Evolutionary conservation across 352 stramenopile species (phyloP), one percentile per base, ranked within the genome.

Genomic region (Elongisporangium undulatum): DNA sequence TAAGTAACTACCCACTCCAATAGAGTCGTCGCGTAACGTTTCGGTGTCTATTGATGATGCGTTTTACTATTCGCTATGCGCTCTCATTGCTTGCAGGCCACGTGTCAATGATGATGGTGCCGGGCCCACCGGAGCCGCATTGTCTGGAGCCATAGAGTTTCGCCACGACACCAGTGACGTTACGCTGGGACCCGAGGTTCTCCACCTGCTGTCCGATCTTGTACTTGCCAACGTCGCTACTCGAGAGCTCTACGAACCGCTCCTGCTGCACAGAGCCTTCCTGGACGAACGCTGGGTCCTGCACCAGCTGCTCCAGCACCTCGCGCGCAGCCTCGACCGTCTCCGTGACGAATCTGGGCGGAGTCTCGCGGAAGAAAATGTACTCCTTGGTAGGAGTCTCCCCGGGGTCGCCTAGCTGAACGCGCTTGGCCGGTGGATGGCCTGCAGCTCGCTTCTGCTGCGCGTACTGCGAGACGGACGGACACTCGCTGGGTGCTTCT

Each of bases 191-290:
- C 0, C 79, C 82, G 2, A 91, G 73, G 54, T 64, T 68, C 34
- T 80, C 55, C 21, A 94, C 72, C 48, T 66, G 61, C 58, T 89
- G 78, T 0, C 81, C 79, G 50, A 92, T 39, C 17, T 52, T 62
- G 73, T 94, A 91, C 67, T 94, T 94, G 63, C 73, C 72, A 13
- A 92, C 82, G 9, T 94, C 82, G 57, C 77, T 90, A 66, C 81
- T 92, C 48, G 84, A 74, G 4, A 94, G 59, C 68, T 92, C 85
- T n/a, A 94, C 72, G 26, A 89, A 90, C 17, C 78, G 72, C 39
- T 89, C 77, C 26, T 72, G 39, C 13, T 57, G 51, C 17, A 41
- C 39, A 2, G 62, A 60, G 59, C 72, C 66, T 24, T 72, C 64
- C 20, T 72, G 66, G 34, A 55, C 51, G 21, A 82, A 82, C 45